These are phyloP conservation scores for Candida montana DNA, from an alignment of 805 yeast species.

Conservation along the genomic window DNA sequence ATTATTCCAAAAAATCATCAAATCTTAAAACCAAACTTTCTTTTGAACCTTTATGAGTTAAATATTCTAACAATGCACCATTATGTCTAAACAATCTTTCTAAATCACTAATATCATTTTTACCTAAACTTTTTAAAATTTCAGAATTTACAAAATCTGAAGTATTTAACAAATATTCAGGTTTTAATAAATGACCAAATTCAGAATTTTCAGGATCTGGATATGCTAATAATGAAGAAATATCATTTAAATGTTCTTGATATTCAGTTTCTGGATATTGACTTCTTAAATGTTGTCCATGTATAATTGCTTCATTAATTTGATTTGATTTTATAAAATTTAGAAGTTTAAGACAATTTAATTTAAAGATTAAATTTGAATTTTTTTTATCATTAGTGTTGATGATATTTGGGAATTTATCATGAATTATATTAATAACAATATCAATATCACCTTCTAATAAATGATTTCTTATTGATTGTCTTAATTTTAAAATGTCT, in stretches of 20 bases:
- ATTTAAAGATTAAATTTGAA: constrained; percentile 33
- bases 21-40: constrained; percentile 32
- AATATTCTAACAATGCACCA: constrained; percentile 30
- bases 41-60: constrained; percentile 28
- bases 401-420: constrained; percentile 33
- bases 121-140: constrained; percentile 38
- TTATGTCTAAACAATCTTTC: constrained; percentile 40
- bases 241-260: constrained; percentile 35
- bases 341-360: constrained; percentile 40
- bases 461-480: constrained; percentile 35
- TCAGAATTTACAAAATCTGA: constrained; percentile 40
- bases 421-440: constrained; percentile 14
- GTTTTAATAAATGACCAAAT: constrained; percentile 32
- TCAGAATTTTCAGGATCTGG: constrained; percentile 40
- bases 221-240: constrained; percentile 49
- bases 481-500: constrained; percentile 37
- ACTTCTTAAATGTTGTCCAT: constrained; percentile 34
- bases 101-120: constrained; percentile 37
- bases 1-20: constrained; percentile 3
- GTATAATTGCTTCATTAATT: constrained; percentile 32
- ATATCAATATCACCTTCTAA: constrained; percentile 39
- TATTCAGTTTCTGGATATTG: constrained; percentile 28
- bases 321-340: constrained; percentile 29
- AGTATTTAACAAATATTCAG: constrained; percentile 32
- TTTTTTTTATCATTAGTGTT: constrained; percentile 22